phyloP scores from a whole-genome alignment of 805 yeast species.

The Saccharomycopsis lassenensis region DNA sequence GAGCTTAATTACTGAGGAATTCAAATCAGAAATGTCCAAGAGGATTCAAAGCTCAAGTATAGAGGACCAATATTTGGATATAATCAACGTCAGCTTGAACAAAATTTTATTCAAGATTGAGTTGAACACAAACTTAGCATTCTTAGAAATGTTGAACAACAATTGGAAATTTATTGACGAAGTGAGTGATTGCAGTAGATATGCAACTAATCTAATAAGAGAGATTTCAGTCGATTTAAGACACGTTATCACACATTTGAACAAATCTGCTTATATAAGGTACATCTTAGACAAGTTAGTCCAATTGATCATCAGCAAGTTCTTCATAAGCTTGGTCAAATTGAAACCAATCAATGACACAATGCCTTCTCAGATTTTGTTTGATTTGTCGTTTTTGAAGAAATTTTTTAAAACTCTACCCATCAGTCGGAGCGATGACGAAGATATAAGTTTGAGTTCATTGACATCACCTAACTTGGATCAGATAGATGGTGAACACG shows the following conservation, averaged over 20 bases:
- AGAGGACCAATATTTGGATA: constrained; percentile 36
- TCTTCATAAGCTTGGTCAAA: constrained; percentile 44
- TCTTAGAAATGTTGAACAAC: constrained; percentile 74
- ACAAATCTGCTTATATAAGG: constrained; percentile 60
- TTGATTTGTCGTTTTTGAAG: constrained; percentile 62
- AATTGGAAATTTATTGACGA: constrained; percentile 59
- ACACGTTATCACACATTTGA: constrained; percentile 43
- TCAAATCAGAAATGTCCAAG: constrained; percentile 15
- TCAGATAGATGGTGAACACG: too few relatives aligned
- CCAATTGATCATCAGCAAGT: constrained; percentile 48
- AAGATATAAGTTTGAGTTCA: background rate
- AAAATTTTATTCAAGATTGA: constrained; percentile 47
- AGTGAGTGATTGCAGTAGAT: constrained; percentile 66
- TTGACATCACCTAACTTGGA: too few relatives aligned
- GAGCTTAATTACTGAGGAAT: constrained; percentile 19
- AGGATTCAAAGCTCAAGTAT: too few relatives aligned
- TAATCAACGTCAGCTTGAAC: constrained; percentile 48
- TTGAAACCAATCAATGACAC: constrained; percentile 47
- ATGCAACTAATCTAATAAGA: constrained; percentile 46
- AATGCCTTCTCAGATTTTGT: constrained; percentile 67
- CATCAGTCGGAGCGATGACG: constrained; percentile 19
- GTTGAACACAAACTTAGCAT: constrained; percentile 51
- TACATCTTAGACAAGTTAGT: constrained; percentile 67
- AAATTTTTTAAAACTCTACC: constrained; percentile 22
- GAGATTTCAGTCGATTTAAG: constrained; percentile 32